Conservation (phyloP, 768 basidiomycete species). For the Boletus sensibilis region DNA sequence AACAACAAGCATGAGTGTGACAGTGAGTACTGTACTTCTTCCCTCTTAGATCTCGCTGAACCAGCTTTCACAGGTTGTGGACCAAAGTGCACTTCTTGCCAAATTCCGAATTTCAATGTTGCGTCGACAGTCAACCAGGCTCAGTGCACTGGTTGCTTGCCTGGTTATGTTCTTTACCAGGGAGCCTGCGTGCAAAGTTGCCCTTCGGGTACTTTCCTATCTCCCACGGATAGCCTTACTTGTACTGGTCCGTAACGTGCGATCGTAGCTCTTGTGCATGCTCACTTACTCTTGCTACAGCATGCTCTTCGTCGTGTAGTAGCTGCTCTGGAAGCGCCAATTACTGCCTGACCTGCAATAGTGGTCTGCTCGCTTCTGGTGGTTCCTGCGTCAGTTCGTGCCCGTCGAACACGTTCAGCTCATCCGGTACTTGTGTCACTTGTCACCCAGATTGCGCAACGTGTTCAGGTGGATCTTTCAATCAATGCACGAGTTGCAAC, state of each 20-base stretch:
- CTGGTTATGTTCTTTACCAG: constrained; percentile 69
- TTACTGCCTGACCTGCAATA: constrained; percentile 73
- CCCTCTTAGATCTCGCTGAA: neutral
- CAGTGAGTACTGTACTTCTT: constrained; percentile 41
- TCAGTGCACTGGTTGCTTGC: constrained; percentile 77
- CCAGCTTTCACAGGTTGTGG: constrained; percentile 61
- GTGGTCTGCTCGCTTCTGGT: constrained; percentile 60
- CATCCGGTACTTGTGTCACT: constrained; percentile 62
- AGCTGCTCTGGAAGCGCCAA: constrained; percentile 66
- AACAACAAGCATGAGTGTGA: constrained; percentile 84
- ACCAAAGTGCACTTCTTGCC: constrained; percentile 75
- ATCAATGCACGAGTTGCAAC: constrained; percentile 75
- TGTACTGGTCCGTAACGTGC: constrained; percentile 58
- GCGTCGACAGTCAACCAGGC: constrained; percentile 63
- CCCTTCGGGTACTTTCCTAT: constrained; percentile 70
- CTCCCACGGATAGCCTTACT: constrained; percentile 67
- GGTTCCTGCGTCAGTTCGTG: constrained; percentile 79
- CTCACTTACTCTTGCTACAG: constrained; percentile 31
- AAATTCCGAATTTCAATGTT: constrained; percentile 67
- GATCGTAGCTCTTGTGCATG: neutral
- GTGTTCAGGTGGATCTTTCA: constrained; percentile 76
- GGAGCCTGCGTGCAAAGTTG: constrained; percentile 71
- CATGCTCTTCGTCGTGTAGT: constrained; percentile 71
- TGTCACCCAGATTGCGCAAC: constrained; percentile 88
- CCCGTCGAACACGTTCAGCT: constrained; percentile 66